A percentile compares a stretch with the other conserved stretches of the same genome.
These are phyloP conservation scores for Geotrichum aggregatum DNA, from an alignment of 1,139 yeast species.

Conservation along the genomic window DNA sequence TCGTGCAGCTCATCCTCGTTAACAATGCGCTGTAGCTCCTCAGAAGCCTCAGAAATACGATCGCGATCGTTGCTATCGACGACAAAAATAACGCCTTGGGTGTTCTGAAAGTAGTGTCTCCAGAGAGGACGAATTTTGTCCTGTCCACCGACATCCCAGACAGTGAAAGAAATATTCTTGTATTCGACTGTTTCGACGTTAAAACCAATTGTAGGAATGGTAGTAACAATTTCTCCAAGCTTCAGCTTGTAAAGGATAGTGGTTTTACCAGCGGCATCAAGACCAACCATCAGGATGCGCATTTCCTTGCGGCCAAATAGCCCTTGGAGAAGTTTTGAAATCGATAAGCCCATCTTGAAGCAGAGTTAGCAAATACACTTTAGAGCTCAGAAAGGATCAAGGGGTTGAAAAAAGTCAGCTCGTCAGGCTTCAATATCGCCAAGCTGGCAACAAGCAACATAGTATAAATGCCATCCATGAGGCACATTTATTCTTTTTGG, in stretches of 20 bases:
- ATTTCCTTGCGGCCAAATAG: conserved; percentile 50
- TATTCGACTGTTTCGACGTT: conserved; percentile 89
- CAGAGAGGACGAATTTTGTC: conserved; percentile 85
- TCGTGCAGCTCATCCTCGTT: conserved; percentile 75
- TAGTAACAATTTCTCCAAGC: conserved; percentile 64
- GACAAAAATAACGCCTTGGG: conserved; percentile 86
- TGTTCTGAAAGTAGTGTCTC: conserved; percentile 93
- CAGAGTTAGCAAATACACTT: not conserved
- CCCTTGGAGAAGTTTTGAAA: conserved; percentile 16
- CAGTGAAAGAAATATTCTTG: conserved; percentile 82
- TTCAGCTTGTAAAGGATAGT: conserved; percentile 69
- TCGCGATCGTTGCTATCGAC: conserved; percentile 76
- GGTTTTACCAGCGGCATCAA: conserved; percentile 91
- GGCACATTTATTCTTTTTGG: too few relatives aligned
- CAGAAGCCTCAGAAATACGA: conserved; percentile 73
- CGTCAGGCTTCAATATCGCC: too few relatives aligned
- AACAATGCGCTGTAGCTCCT: conserved; percentile 72
- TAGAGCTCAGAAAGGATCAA: not conserved
- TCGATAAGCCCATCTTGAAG: conserved; percentile 15
- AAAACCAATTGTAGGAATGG: conserved; percentile 93
- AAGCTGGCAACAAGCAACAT: too few relatives aligned
- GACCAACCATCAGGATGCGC: conserved; percentile 88
- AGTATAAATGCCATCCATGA: too few relatives aligned
- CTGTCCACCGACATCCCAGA: conserved; percentile 98
- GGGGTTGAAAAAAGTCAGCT: not conserved